phyloP scores from a whole-genome alignment of 2,329 filamentous ascomycete genomes.

The Neophaeococcomyces mojaviensis region DNA sequence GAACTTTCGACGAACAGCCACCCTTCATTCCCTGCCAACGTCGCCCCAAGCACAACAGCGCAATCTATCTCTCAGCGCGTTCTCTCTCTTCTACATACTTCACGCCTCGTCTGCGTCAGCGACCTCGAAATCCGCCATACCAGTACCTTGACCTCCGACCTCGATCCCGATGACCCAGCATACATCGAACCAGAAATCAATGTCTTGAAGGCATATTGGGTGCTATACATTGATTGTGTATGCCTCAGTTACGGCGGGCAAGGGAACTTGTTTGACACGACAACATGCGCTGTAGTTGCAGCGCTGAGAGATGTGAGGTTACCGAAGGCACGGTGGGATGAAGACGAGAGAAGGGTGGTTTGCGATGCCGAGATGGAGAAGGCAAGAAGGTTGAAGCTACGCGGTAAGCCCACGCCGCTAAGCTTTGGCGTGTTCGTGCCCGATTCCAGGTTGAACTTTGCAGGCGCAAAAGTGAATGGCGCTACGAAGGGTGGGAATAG shows the following conservation, averaged over 20 bases:
- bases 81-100: constrained; percentile 66
- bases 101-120: constrained; percentile 56
- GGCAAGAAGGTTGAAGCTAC: constrained; percentile 52
- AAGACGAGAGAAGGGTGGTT: constrained; percentile 68
- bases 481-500: constrained; percentile 38
- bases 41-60: constrained; percentile 66
- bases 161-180: constrained; percentile 29
- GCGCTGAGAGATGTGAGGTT: constrained; percentile 71
- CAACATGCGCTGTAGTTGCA: constrained; percentile 76
- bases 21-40: constrained; percentile 68
- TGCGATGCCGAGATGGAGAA: constrained; percentile 58
- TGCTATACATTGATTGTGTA: constrained; percentile 88
- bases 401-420: constrained; percentile 63
- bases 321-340: constrained; percentile 74
- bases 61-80: constrained; percentile 79
- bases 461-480: constrained; percentile 16
- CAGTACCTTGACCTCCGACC: constrained; percentile 39
- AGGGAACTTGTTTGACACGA: constrained; percentile 66
- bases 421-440: constrained; percentile 73
- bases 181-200: constrained; percentile 32
- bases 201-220: constrained; percentile 77
- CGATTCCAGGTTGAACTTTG: constrained; percentile 39
- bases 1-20: constrained; percentile 87
- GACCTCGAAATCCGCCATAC: constrained; percentile 68
- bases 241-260: constrained; percentile 82